Percentiles rank a stretch among this genome's conserved stretches.
Conservation (phyloP, 352 stramenopile species). For the Globisporangium irregulare region DNA sequence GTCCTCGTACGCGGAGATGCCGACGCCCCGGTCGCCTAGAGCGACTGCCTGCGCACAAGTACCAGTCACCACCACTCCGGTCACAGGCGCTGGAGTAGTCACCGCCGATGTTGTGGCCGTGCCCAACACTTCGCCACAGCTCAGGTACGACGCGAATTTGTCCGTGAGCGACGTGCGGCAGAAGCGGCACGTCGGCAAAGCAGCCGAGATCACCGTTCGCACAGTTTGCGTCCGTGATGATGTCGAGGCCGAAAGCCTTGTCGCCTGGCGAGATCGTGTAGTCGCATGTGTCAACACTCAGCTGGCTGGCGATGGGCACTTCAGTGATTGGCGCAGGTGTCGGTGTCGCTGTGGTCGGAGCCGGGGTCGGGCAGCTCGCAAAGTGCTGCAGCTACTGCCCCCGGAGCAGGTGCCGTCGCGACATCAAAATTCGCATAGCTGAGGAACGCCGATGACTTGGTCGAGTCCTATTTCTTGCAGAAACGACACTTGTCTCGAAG, state of each 20-base stretch:
- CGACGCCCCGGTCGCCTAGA: not conserved
- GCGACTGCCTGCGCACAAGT: not conserved
- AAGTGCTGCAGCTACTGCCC: not conserved
- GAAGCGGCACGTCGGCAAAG: constrained; percentile 20
- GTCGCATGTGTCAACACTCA: constrained; percentile 7
- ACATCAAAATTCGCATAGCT: constrained; percentile 9
- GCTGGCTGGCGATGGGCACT: not conserved
- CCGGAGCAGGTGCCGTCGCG: not conserved
- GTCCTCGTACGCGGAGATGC: constrained; percentile 1
- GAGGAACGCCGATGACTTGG: constrained; percentile 14
- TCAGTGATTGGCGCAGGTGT: not conserved
- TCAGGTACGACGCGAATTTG: not conserved
- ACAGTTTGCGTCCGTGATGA: constrained; percentile 20
- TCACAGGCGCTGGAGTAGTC: not conserved
- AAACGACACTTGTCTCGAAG: constrained; percentile 25
- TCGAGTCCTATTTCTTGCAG: constrained; percentile 27
- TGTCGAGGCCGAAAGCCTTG: constrained; percentile 3
- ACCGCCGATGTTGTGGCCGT: not conserved
- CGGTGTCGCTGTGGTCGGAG: not conserved
- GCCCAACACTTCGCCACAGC: not conserved
- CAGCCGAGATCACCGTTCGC: constrained; percentile 23
- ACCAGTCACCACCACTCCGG: not conserved
- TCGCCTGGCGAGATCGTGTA: constrained; percentile 16
- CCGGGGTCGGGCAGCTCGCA: not conserved
- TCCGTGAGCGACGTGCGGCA: constrained; percentile 16